Evolutionary conservation across 2,329 filamentous ascomycete species (phyloP).

Genomic region (Acarospora socialis): DNA sequence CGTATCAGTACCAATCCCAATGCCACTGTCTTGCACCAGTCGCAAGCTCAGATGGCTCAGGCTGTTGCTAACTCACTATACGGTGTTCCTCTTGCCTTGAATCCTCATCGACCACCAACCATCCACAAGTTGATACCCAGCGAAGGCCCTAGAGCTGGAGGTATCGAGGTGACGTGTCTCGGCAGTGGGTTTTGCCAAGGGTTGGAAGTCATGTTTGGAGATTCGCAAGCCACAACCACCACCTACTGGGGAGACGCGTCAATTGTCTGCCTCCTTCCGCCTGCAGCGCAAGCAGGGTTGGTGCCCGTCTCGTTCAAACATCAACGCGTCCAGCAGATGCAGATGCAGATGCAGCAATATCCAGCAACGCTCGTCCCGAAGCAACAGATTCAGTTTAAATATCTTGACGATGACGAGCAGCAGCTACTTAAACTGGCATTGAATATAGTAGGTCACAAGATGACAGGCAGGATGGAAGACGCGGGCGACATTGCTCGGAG

Average conservation of each 20-base stretch:
- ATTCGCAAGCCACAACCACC: constrained; percentile 52
- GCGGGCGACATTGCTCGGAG: constrained; percentile 47
- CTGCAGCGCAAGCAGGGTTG: constrained; percentile 49
- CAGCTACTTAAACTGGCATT: constrained; percentile 54
- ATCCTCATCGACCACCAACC: constrained; percentile 41
- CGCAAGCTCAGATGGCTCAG: constrained; percentile 31
- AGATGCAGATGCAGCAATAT: constrained; percentile 29
- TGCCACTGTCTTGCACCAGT: constrained; percentile 17
- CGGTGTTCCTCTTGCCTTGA: constrained; percentile 35
- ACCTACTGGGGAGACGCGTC: constrained; percentile 69
- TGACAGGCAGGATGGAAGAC: constrained; percentile 49
- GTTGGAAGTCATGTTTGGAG: constrained; percentile 75
- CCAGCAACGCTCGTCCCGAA: constrained; percentile 31
- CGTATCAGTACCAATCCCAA: constrained; percentile 29
- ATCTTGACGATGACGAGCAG: constrained; percentile 56
- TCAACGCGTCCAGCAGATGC: constrained; percentile 34
- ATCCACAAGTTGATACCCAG: constrained; percentile 75
- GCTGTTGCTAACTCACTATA: constrained; percentile 37
- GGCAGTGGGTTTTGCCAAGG: constrained; percentile 68
- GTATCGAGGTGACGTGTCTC: constrained; percentile 74
- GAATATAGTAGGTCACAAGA: constrained; percentile 49
- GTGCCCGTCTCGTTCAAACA: constrained; percentile 59
- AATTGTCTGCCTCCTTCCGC: constrained; percentile 65
- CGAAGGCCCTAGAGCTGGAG: constrained; percentile 68
- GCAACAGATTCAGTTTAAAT: constrained; percentile 50